Conservation (phyloP, 1,284 basidiomycete species). For the Paramarasmius palmivorus region DNA sequence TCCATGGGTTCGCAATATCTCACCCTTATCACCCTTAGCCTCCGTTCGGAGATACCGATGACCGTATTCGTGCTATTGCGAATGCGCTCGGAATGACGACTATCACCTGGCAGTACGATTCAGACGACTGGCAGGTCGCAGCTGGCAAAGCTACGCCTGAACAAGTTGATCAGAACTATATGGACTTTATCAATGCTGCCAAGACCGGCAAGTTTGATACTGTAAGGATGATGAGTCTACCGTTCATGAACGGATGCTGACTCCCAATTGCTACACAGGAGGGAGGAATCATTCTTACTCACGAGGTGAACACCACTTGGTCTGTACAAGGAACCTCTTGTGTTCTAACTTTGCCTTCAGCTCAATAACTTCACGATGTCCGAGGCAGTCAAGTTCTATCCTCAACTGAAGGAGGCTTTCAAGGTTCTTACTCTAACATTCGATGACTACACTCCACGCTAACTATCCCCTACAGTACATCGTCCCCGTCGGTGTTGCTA, state of each 20-base stretch:
- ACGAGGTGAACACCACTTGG: conserved; percentile 28
- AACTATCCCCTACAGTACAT: conserved; percentile 33
- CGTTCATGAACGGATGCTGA: background rate
- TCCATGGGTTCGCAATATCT: background rate
- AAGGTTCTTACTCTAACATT: conserved; percentile 23
- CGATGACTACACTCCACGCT: background rate
- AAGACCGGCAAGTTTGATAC: conserved; percentile 38
- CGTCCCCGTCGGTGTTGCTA: conserved; percentile 48
- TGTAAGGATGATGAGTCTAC: conserved; percentile 31
- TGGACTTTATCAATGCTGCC: conserved; percentile 35
- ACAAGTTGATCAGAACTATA: conserved; percentile 43
- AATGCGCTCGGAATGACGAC: conserved; percentile 56
- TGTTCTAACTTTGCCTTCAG: no score
- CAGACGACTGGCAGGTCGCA: conserved; percentile 65
- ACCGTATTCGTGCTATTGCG: conserved; percentile 72
- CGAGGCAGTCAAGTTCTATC: conserved; percentile 24
- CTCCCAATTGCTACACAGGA: conserved; percentile 22
- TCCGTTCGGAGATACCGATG: conserved; percentile 64
- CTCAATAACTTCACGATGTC: conserved; percentile 28
- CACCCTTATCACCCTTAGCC: conserved; percentile 37
- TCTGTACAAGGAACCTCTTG: no score
- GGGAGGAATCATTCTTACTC: conserved; percentile 46
- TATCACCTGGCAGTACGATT: conserved; percentile 70
- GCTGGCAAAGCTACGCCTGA: conserved; percentile 42
- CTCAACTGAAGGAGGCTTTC: conserved; percentile 39